Percentiles rank a stretch among this genome's conserved stretches.
phyloP scores from a whole-genome alignment of 1,139 yeast species.

The Nakaseomyces uthaithaninus region DNA sequence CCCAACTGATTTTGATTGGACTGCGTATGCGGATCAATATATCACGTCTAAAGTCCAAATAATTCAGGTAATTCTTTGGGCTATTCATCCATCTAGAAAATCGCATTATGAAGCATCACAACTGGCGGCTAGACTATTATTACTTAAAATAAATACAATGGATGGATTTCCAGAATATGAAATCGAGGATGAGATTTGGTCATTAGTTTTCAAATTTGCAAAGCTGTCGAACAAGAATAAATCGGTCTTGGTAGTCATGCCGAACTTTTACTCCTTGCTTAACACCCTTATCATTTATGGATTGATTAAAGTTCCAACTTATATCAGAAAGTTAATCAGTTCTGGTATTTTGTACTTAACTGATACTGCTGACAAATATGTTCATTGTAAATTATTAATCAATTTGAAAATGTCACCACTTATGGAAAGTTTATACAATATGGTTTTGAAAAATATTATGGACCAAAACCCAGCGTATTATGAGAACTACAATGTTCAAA shows the following conservation, averaged over 20 bases:
- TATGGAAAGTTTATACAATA: slow-evolving; percentile 34
- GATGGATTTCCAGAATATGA: slow-evolving; percentile 28
- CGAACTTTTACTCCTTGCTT: slow-evolving; percentile 20
- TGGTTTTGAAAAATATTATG: slow-evolving; percentile 35
- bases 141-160: slow-evolving; percentile 26
- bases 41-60: slow-evolving; percentile 21
- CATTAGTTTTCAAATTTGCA: slow-evolving; percentile 28
- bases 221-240: slow-evolving; percentile 19
- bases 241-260: slow-evolving; percentile 14
- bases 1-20: slow-evolving; percentile 29
- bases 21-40: slow-evolving; percentile 26
- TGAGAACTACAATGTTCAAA: slow-evolving; percentile 25
- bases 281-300: slow-evolving; percentile 30
- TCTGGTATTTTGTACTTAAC: slow-evolving; percentile 64
- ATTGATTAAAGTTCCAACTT: slow-evolving; percentile 47
- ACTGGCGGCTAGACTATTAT: slow-evolving; percentile 26
- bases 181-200: slow-evolving; percentile 31
- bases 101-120: slow-evolving; percentile 29
- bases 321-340: slow-evolving; percentile 69
- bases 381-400: slow-evolving; percentile 32
- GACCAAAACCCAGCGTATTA: slow-evolving; percentile 27
- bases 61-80: slow-evolving; percentile 29
- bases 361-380: slow-evolving; percentile 30
- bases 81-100: slow-evolving; percentile 27
- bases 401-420: slow-evolving; percentile 33